Base-by-base conservation (phyloP, 371 early-diverging fungal species). In the Mortierella sp. region DNA sequence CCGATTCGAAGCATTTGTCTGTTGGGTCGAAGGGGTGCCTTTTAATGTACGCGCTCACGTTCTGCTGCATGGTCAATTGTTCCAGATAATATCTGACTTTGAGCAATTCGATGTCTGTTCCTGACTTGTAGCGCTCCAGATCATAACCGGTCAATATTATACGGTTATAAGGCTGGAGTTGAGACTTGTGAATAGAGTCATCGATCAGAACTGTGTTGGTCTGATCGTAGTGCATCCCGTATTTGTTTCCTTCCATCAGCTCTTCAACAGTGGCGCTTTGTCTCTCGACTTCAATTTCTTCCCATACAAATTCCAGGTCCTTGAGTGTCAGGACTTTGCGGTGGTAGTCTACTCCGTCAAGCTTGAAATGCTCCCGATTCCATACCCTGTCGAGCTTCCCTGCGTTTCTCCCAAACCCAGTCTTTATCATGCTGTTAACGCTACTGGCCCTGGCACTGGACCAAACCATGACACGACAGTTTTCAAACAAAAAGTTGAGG, bases 381-480 rank as follows among this genome's bases (percentile, higher is more conserved):
- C 94, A 94, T 13, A 88, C 77, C 0, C 85, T 78, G 6, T 85
- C 70, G 13, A 94, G 80, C 1, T 84, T 50, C 45, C 16, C 2
- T 70, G 65, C 19, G 28, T 60, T 63, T 47, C 85, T 43, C 2
- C 76, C 85, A 72, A 93, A 88, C 7, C 45, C 53, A 8, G 24
- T 10, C 2, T 57, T 16, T 32, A 79, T 21, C 70, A 77, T 58
- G 32, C 69, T 40, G 11, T 71, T 67, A 1, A 94, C 91, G 32
- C 87, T 91, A 0, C 68, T 64, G 0, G 88, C 87, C 48, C 87
- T 87, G 0, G 94, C 93, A 16, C 93, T 92, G 50, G 93, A 93
- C 95, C 95, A 94, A 6, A 94, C 84, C 92, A 94, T 92, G 36
- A 94, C 94, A 7, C 84, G 80, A 83, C 90, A 94, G 67, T 89